Evolutionary conservation across 805 yeast species (phyloP), one percentile per base, ranked within the genome.

Genomic region (Citeromyces nyonsensis): DNA sequence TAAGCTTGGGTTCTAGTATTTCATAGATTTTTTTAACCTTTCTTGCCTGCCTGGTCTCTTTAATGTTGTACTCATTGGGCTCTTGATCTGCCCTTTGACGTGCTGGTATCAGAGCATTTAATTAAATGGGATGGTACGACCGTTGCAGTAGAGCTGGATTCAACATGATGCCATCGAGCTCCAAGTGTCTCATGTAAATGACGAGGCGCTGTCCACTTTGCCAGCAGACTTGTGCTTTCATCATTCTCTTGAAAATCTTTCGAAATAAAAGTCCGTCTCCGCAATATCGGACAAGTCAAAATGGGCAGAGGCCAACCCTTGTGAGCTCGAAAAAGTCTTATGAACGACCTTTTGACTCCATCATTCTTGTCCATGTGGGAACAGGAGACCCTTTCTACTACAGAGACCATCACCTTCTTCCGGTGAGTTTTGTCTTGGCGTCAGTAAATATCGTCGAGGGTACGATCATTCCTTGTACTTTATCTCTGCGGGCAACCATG

Each of bases 91-190:
- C n/a, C n/a, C n/a, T n/a, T n/a, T n/a, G n/a, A n/a, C n/a, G n/a
- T n/a, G n/a, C n/a, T n/a, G n/a, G n/a, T n/a, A n/a, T n/a, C n/a
- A n/a, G n/a, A n/a, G n/a, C n/a, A n/a, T n/a, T n/a, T n/a, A n/a
- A n/a, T n/a, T n/a, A n/a, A n/a, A n/a, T n/a, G n/a, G n/a, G n/a
- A n/a, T n/a, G n/a, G 11, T 91, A 79, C 73, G 95, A 85, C 51
- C 82, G 88, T 48, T 98, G 98, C 15, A 63, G 85, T 2, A 94
- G 94, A 27, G 98, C 98, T 24, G 95, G 96, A 0, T 91, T 88
- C 59, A 91, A 91, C 48, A 68, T 32, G 78, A 91, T 54, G 83
- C 97, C 9, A 74, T 83, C 9, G 59, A 66, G 36, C 73, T 64
- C 26, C 84, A 84, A 15, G 91, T 77, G 77, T 63, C 78, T 4